phyloP scores from a whole-genome alignment of 2,329 filamentous ascomycete genomes.

The Pyrenochaeta sp. region DNA sequence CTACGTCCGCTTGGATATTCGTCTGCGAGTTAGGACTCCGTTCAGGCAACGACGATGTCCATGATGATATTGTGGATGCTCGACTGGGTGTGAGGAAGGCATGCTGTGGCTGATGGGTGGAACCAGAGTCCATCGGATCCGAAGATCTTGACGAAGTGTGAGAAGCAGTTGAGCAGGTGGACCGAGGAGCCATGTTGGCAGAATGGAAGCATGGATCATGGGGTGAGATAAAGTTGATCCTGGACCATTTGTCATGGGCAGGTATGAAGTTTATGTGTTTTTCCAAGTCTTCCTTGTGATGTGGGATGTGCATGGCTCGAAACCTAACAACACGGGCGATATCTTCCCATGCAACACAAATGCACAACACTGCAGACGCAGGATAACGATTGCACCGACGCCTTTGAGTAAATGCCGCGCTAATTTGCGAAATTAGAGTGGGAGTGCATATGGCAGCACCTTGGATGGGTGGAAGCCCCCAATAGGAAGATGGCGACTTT shows the following conservation, averaged over 20 bases:
- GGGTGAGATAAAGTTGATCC: constrained; percentile 19
- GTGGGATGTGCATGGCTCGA: constrained; percentile 1
- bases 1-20: constrained; percentile 21
- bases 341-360: background rate
- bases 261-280: constrained; percentile 4
- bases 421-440: background rate
- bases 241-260: constrained; percentile 28
- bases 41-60: constrained; percentile 40
- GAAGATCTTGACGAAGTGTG: constrained; percentile 30
- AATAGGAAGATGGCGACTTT: constrained; percentile 11
- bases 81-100: constrained; percentile 38
- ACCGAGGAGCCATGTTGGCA: constrained; percentile 23
- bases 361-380: constrained; percentile 2
- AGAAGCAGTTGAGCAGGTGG: constrained; percentile 21
- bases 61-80: constrained; percentile 42
- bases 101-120: constrained; percentile 27
- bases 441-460: constrained; percentile 1
- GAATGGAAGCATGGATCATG: background rate
- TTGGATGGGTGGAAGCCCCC: constrained; percentile 5
- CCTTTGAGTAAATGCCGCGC: background rate
- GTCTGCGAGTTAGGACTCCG: constrained; percentile 15
- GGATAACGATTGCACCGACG: constrained; percentile 4
- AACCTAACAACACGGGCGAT: constrained; percentile 1
- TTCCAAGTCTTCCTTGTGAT: constrained; percentile 7
- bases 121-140: constrained; percentile 22